Evolutionary conservation across 140 eudicot species (phyloP).

Genomic region (Oenanthe javanica): DNA sequence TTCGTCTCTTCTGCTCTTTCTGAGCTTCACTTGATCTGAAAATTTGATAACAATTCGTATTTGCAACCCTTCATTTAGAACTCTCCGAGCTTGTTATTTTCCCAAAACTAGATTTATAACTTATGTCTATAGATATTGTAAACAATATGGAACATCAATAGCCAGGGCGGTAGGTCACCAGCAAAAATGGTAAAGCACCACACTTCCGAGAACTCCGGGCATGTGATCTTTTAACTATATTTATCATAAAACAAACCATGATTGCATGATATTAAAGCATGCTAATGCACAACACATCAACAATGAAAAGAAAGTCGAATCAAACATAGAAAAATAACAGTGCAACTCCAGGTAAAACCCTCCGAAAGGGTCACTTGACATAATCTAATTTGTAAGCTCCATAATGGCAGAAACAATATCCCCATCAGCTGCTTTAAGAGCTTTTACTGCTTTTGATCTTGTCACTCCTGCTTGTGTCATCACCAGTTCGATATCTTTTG

Average conservation of each 20-base stretch:
- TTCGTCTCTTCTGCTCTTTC: too few species aligned
- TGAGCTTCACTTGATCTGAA: too few species aligned
- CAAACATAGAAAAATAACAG: background rate
- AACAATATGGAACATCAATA: too few species aligned
- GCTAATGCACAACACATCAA: slow-evolving; percentile 1
- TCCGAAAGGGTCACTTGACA: background rate
- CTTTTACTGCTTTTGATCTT: slow-evolving; percentile 54
- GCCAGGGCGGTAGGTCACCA: too few species aligned
- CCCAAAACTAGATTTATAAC: too few species aligned
- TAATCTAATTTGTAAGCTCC: slow-evolving; percentile 49
- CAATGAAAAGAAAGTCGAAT: background rate
- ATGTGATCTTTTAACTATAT: background rate
- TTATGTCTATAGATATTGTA: too few species aligned
- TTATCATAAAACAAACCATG: background rate
- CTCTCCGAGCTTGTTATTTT: too few species aligned
- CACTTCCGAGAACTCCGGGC: background rate
- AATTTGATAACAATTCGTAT: too few species aligned
- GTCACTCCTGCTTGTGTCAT: slow-evolving; percentile 67
- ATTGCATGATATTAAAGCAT: background rate
- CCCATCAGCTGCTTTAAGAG: slow-evolving; percentile 56
- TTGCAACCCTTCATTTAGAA: too few species aligned
- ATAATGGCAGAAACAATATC: slow-evolving; percentile 72
- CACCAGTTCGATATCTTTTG: slow-evolving; percentile 55
- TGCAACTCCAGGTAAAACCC: background rate
- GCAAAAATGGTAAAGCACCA: background rate